Conservation (phyloP, 1,284 basidiomycete genomes). For the Caloboletus firmus region DNA sequence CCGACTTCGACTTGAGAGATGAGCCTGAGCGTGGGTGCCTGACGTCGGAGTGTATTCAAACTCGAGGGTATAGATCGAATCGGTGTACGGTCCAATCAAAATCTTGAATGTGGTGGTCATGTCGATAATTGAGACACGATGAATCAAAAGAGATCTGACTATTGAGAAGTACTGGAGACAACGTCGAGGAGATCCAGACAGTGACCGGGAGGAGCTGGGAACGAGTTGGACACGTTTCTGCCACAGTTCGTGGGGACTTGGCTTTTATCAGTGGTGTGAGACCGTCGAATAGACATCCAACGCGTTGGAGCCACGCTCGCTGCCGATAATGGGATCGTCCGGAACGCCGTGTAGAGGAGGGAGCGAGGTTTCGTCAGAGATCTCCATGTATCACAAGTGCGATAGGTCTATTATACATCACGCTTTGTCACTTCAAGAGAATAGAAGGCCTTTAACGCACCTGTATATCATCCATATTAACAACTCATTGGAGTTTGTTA, state of each 20-base stretch:
- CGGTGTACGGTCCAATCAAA: constrained; percentile 64
- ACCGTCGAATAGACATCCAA: background rate
- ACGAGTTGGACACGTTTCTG: background rate
- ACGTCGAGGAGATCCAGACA: too few relatives aligned
- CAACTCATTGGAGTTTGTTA: too few relatives aligned
- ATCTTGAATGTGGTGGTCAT: constrained; percentile 43
- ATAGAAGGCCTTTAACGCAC: too few relatives aligned
- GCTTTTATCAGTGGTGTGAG: background rate
- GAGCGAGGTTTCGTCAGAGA: too few relatives aligned
- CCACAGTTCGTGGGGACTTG: background rate
- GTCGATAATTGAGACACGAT: background rate
- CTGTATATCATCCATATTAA: too few relatives aligned
- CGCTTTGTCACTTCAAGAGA: too few relatives aligned
- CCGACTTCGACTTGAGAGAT: constrained; percentile 53
- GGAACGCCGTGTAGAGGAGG: too few relatives aligned
- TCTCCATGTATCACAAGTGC: too few relatives aligned
- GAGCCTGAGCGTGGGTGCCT: constrained; percentile 40
- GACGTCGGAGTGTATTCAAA: constrained; percentile 40
- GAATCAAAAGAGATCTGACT: background rate
- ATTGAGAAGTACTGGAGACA: background rate
- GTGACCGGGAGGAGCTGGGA: background rate
- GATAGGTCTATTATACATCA: too few relatives aligned
- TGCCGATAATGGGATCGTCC: too few relatives aligned
- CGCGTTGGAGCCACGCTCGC: too few relatives aligned
- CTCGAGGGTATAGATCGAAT: constrained; percentile 53